Base-by-base conservation (phyloP, 805 yeast genomes). In the Sugiyamaella chiloensis region DNA sequence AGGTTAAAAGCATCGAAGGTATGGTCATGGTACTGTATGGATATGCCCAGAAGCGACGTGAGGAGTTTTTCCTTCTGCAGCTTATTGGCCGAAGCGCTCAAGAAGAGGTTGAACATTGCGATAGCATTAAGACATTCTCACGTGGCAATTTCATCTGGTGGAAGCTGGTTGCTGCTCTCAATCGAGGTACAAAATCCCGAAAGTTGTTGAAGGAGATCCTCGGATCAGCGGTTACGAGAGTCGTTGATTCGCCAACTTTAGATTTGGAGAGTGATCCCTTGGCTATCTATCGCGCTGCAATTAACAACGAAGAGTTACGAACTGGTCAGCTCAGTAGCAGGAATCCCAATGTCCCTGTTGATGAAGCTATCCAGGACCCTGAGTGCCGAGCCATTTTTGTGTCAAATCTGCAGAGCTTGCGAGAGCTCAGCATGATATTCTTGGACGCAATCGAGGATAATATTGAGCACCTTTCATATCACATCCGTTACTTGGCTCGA, bases 211-310 rank as follows among this genome's bases (percentile, higher is more conserved):
- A 51, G 23, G 54, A 46, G 5, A 54, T 78, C 4, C 61, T 79
- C 26, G 63, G 67, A 0, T 65, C 73, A 1, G 54, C 74, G 17
- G 61, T 76, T 2, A 63, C 48, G 6, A 8, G 30, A 2, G 53
- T 60, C 12, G 52, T 53, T 4, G 59, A 58, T 7, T 36, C 50
- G 30, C 50, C 49, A 2, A 68, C 66, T 4, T 62, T 82, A 8
- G 81, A 82, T 47, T 79, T 88, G 54, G 96, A 90, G 60, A 80
- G 90, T 47, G 87, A 89, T 62, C 98, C 98, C 1, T 62, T 77
- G 2, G 65, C 67, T 12, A 63, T 62, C 19, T 61, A 59, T 35
- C 53, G 65, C 19, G 42, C 55, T 14, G 34, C 50, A 8, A 52
- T 58, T 20, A 62, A 67, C 26, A 60, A 61, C 26, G 74, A 60